Evolutionary conservation across 108 stramenopile genomes (phyloP).

Genomic region (Pseudonitzschia multistriata): DNA sequence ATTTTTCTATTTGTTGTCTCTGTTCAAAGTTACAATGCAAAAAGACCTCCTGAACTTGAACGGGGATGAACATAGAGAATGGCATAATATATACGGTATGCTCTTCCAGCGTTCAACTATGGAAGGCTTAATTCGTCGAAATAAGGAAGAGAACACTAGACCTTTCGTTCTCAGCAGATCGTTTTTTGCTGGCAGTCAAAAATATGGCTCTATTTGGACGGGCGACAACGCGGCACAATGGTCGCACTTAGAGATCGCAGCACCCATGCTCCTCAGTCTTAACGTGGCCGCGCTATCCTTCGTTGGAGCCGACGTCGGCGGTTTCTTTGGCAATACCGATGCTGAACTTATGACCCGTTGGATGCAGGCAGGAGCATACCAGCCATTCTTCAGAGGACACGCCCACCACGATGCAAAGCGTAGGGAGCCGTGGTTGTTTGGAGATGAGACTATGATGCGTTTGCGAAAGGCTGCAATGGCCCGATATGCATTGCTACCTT

Average conservation of each 20-base stretch:
- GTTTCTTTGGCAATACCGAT: slow-evolving; percentile 96
- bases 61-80: slow-evolving; percentile 97
- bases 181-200: slow-evolving; percentile 97
- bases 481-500: slow-evolving; percentile 95
- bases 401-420: slow-evolving; percentile 98
- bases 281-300: slow-evolving; percentile 93
- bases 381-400: slow-evolving; percentile 99
- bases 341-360: slow-evolving; percentile 97
- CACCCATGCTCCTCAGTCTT: slow-evolving; percentile 95
- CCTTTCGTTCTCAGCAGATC: slow-evolving; percentile 96
- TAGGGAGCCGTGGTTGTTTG: slow-evolving; percentile 98
- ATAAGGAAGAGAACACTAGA: slow-evolving; percentile 66
- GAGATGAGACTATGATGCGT: slow-evolving; percentile 82
- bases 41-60: slow-evolving; percentile 87
- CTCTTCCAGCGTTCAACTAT: slow-evolving; percentile 96
- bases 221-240: slow-evolving; percentile 97
- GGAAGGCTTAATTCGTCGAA: slow-evolving; percentile 85
- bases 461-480: slow-evolving; percentile 86
- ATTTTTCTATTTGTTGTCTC: not conserved
- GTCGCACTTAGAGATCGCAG: slow-evolving; percentile 89
- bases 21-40: slow-evolving; percentile 80
- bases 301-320: slow-evolving; percentile 99
- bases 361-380: slow-evolving; percentile 98
- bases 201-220: slow-evolving; percentile 99
- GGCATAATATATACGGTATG: slow-evolving; percentile 99